Evolutionary conservation across 257 asterid species (phyloP).

Genomic region (Nemophila menziesii): DNA sequence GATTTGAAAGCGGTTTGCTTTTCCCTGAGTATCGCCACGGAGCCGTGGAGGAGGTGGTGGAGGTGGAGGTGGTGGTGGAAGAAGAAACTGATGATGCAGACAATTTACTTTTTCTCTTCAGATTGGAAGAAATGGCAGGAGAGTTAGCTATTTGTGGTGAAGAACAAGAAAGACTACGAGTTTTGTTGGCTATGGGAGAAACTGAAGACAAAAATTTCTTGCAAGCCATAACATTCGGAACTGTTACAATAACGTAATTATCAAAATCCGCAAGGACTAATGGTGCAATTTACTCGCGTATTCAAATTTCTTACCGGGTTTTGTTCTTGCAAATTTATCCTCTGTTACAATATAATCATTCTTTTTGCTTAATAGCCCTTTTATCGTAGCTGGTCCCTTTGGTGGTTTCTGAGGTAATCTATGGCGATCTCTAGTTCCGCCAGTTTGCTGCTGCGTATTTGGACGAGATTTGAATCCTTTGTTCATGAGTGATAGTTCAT

Average conservation of each 20-base stretch:
- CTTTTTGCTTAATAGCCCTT: slow-evolving; percentile 3
- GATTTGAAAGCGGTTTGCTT: slow-evolving; percentile 11
- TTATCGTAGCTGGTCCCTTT: slow-evolving; percentile 9
- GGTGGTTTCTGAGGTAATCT: slow-evolving; percentile 23
- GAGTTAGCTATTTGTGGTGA: slow-evolving; percentile 4
- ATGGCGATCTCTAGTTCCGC: slow-evolving; percentile 5
- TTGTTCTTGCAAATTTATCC: slow-evolving; percentile 7
- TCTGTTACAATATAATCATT: slow-evolving; percentile 5
- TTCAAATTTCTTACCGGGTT: slow-evolving; percentile 18
- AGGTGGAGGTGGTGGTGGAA: slow-evolving; percentile 21
- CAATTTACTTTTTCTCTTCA: slow-evolving; percentile 16
- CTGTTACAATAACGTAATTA: slow-evolving; percentile 14
- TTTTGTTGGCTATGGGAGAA: slow-evolving; percentile 4
- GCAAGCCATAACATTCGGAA: slow-evolving; percentile 7
- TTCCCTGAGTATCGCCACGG: slow-evolving; percentile 11
- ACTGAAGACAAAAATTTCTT: slow-evolving; percentile 16
- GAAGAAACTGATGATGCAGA: no score
- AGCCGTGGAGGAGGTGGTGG: slow-evolving; percentile 19
- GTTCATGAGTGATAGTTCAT: slow-evolving; percentile 44
- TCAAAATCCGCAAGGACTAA: background rate
- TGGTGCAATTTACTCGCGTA: background rate
- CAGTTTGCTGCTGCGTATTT: slow-evolving; percentile 13
- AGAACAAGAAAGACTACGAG: background rate
- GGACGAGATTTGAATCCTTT: slow-evolving; percentile 24
- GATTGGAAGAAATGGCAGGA: slow-evolving; percentile 6